Base-by-base conservation (phyloP, 768 basidiomycete genomes). In the Hericium erinaceus region DNA sequence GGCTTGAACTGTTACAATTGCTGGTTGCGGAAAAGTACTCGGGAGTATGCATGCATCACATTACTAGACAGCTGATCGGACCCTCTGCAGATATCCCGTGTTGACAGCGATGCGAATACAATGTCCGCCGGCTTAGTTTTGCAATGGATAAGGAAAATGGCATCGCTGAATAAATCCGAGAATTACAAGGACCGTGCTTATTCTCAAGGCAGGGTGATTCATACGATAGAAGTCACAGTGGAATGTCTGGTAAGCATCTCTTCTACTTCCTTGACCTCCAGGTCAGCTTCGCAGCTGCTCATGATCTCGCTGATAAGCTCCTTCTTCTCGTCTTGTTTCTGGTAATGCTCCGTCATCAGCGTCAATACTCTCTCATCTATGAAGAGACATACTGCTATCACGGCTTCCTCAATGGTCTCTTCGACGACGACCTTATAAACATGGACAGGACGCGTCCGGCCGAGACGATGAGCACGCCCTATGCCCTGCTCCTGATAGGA, bases 401-500 rank as follows among this genome's bases (percentile, higher is more conserved):
- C 56, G 6, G 26, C 46, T 9, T 54, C 51, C 41, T 59, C 58
- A 13, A 62, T 57, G 7, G 61, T 62, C 38, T 57, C 56, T 24
- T 15, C 13, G 2, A 48, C 55, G 13, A 54, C 13, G 13, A 59
- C 13, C 22, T 49, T 39, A 37, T 62, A 62, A 5, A 72, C 68
- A 48, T 64, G 52, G 3, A 70, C 69, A 6, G 61, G 51, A 37
- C 61, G 60, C 41, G 65, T 64, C 40, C 71, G 71, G 2, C 71
- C 71, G 18, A 72, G 67, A 4, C 70, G 67, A 56, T 70, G 68
- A 15, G 68, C 68, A 11, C 71, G 64, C 39, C 70, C 71, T 41
- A 70, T 65, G 11, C 70, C 71, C 58, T 62, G 61, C 16, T 59
- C 58, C 61, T 62, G 26, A 24, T 40, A 9, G 20, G 22, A 9